A percentile compares a stretch with the other conserved stretches of the same genome.
Conservation (phyloP, 2,329 filamentous ascomycete genomes). For the Botrytis elliptica region DNA sequence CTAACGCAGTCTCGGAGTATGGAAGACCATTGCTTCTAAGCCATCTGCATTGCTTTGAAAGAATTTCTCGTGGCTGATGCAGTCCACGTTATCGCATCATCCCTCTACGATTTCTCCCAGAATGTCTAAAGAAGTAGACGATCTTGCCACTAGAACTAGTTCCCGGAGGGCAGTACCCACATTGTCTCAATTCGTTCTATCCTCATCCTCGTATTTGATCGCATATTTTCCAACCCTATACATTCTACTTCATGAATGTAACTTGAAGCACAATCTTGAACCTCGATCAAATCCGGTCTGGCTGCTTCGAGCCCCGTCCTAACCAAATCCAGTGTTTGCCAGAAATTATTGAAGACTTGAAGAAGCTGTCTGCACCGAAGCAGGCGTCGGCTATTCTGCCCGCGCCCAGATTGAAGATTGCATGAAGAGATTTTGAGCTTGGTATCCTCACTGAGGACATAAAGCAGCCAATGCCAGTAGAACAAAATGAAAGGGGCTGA, state of each 20-base stretch:
- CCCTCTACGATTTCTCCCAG: not conserved
- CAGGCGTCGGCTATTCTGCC: not conserved
- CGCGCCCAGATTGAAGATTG: not conserved
- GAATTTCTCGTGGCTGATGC: no score
- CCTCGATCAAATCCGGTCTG: not conserved
- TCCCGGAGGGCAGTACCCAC: not conserved
- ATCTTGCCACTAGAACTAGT: not conserved
- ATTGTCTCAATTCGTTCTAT: not conserved
- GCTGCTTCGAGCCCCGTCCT: not conserved
- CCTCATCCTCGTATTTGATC: not conserved
- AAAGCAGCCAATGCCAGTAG: not conserved
- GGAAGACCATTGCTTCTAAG: not conserved
- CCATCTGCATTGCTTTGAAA: not conserved
- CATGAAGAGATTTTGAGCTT: not conserved
- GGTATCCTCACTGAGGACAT: not conserved
- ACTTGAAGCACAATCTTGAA: not conserved
- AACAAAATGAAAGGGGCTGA: not conserved
- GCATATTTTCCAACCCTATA: not conserved
- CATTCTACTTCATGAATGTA: not conserved
- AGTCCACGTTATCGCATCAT: not conserved
- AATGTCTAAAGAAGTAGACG: not conserved
- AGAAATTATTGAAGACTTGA: not conserved
- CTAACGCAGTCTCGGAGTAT: not conserved
- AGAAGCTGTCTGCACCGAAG: not conserved
- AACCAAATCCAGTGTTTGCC: not conserved